These are phyloP conservation scores for Alternaria burnsii DNA, from an alignment of 2,329 filamentous ascomycete species.

Conservation along the genomic window DNA sequence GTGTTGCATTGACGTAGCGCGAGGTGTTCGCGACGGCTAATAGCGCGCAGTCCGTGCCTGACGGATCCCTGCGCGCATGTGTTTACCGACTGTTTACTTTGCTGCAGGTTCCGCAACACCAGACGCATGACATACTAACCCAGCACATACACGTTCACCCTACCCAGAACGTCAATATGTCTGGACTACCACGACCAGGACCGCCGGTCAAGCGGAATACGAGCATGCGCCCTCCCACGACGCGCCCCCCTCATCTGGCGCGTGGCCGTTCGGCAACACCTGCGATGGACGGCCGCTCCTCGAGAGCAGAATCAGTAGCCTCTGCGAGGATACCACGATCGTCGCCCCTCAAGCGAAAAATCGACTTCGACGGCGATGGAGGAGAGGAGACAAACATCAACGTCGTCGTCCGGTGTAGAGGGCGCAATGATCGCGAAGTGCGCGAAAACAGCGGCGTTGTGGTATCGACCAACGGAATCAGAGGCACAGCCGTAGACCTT, in stretches of 20 bases:
- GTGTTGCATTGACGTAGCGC: slow-evolving; percentile 17
- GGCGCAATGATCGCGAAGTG: slow-evolving; percentile 90
- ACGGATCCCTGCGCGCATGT: slow-evolving; percentile 12
- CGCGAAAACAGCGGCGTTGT: slow-evolving; percentile 95
- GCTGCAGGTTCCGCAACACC: slow-evolving; percentile 19
- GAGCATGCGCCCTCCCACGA: slow-evolving; percentile 64
- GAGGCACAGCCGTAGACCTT: slow-evolving; percentile 82
- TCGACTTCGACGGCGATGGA: slow-evolving; percentile 77
- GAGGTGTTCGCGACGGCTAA: slow-evolving; percentile 7
- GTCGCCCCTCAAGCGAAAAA: slow-evolving; percentile 77
- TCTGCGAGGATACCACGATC: slow-evolving; percentile 51
- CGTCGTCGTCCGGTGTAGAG: slow-evolving; percentile 93
- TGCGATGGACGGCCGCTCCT: slow-evolving; percentile 62
- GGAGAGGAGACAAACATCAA: slow-evolving; percentile 94
- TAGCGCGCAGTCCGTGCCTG: slow-evolving; percentile 8
- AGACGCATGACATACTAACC: slow-evolving; percentile 17
- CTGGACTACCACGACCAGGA: slow-evolving; percentile 62
- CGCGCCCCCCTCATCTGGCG: slow-evolving; percentile 59
- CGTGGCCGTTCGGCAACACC: slow-evolving; percentile 62
- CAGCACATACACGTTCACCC: slow-evolving; percentile 28
- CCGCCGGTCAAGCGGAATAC: slow-evolving; percentile 60
- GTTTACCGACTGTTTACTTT: slow-evolving; percentile 36
- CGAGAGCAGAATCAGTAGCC: slow-evolving; percentile 74
- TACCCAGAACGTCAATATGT: slow-evolving; percentile 54
- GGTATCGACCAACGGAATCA: slow-evolving; percentile 85